A percentile compares a stretch with the other conserved stretches of the same genome.
These are phyloP conservation scores for Agrocybe praecox DNA, from an alignment of 768 basidiomycete species.

Conservation along the genomic window DNA sequence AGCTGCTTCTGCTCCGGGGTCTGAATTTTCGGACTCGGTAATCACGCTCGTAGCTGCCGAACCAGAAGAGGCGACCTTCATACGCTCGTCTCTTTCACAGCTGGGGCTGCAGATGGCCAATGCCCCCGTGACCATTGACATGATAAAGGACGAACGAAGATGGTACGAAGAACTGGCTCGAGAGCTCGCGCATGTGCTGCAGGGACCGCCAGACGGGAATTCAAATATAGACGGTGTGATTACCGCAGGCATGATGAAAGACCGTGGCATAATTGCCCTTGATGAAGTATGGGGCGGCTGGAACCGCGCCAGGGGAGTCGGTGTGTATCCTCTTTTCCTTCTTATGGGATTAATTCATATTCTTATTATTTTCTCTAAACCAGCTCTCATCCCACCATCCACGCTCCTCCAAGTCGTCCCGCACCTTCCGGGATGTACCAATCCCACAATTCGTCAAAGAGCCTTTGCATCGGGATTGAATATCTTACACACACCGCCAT, in stretches of 20 bases:
- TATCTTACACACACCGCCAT: constrained; percentile 85
- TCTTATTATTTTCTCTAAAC: background rate
- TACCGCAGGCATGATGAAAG: constrained; percentile 69
- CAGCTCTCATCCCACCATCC: constrained; percentile 88
- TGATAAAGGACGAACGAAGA: constrained; percentile 78
- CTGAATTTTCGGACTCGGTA: constrained; percentile 16
- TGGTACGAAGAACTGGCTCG: constrained; percentile 83
- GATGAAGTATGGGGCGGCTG: constrained; percentile 96
- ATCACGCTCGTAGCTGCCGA: constrained; percentile 46
- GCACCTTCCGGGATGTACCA: constrained; percentile 63
- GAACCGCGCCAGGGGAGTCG: constrained; percentile 92
- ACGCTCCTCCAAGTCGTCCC: constrained; percentile 81
- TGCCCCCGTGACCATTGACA: constrained; percentile 85
- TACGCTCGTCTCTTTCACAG: constrained; percentile 87
- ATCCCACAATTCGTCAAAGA: constrained; percentile 67
- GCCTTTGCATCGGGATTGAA: constrained; percentile 74
- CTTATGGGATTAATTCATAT: constrained; percentile 6
- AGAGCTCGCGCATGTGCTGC: constrained; percentile 79
- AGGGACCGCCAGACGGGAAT: constrained; percentile 30
- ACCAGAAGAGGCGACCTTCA: constrained; percentile 84
- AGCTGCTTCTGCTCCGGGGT: constrained; percentile 12
- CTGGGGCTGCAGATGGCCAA: constrained; percentile 81
- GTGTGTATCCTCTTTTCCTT: constrained; percentile 43
- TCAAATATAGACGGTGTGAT: constrained; percentile 16
- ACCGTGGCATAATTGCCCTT: constrained; percentile 79